Percentiles rank a stretch among this genome's conserved stretches.
Evolutionary conservation across 192 early-diverging fungal species (phyloP).

Genomic region (Borealophlyctis nickersoniae): DNA sequence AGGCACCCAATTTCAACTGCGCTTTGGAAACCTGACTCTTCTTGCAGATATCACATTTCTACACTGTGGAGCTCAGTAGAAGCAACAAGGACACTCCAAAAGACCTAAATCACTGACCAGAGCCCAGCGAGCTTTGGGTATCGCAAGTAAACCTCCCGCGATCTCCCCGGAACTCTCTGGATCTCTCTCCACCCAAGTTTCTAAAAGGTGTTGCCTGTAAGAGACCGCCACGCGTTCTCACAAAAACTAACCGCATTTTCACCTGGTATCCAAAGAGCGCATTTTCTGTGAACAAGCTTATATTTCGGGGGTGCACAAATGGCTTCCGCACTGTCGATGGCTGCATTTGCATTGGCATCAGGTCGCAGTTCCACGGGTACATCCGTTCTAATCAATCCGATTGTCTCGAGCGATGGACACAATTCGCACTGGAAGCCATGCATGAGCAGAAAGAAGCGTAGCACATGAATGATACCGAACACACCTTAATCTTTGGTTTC

Average conservation of each 20-base stretch:
- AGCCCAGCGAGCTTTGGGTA: conserved; percentile 47
- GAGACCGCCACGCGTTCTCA: no score
- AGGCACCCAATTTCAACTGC: conserved; percentile 32
- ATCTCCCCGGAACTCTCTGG: conserved; percentile 21
- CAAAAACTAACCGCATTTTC: no score
- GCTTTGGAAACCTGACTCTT: background rate
- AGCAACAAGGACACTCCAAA: conserved; percentile 1
- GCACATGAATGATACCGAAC: no score
- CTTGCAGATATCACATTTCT: conserved; percentile 50
- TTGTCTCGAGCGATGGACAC: background rate
- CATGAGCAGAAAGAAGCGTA: no score
- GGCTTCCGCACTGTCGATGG: no score
- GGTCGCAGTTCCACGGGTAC: no score
- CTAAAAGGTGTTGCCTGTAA: no score
- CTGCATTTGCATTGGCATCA: no score
- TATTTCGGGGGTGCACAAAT: no score
- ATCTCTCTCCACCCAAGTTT: conserved; percentile 26
- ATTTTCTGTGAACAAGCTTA: conserved; percentile 26
- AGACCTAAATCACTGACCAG: conserved; percentile 20
- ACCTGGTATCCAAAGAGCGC: conserved; percentile 35
- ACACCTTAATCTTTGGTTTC: no score
- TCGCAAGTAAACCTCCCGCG: conserved; percentile 30
- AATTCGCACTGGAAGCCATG: no score
- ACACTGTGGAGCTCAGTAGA: background rate
- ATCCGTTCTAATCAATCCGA: no score